Evolutionary conservation across 2,329 filamentous ascomycete species (phyloP).

Genomic region (Diaporthe velutina): DNA sequence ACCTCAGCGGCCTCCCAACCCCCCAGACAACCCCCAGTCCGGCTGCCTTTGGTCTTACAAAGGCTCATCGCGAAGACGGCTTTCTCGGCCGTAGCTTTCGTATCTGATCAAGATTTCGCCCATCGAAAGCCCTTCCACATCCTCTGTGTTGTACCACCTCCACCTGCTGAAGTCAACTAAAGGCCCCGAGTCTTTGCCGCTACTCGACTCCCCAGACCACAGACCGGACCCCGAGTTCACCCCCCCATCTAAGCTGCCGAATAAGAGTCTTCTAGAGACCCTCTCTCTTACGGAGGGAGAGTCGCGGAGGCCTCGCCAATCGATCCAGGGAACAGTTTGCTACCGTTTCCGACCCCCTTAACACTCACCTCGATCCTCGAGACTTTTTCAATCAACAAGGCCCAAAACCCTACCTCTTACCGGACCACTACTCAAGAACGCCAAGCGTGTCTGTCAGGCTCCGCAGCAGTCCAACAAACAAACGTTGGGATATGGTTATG

Average conservation of each 20-base stretch:
- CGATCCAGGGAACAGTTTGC: slow-evolving; percentile 89
- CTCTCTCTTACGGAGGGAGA: slow-evolving; percentile 99
- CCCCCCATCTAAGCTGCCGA: slow-evolving; percentile 92
- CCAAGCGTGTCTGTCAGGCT: slow-evolving; percentile 39
- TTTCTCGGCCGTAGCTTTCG: slow-evolving; percentile 71
- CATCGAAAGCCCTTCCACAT: slow-evolving; percentile 74
- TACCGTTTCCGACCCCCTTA: slow-evolving; percentile 98
- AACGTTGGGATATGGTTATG: slow-evolving; percentile 73
- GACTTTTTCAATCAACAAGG: slow-evolving; percentile 32
- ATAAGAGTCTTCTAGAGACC: slow-evolving; percentile 98
- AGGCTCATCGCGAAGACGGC: slow-evolving; percentile 73
- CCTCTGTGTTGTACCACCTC: slow-evolving; percentile 75
- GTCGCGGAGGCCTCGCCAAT: slow-evolving; percentile 98
- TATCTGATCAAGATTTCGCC: slow-evolving; percentile 79
- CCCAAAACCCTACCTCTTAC: not conserved
- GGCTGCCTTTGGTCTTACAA: slow-evolving; percentile 77
- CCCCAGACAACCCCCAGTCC: slow-evolving; percentile 22
- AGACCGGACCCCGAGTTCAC: slow-evolving; percentile 64
- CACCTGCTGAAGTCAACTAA: slow-evolving; percentile 63
- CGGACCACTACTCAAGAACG: not conserved
- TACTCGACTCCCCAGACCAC: slow-evolving; percentile 64
- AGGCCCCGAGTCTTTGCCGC: slow-evolving; percentile 59
- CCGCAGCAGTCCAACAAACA: slow-evolving; percentile 45
- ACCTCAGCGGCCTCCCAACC: slow-evolving; percentile 28
- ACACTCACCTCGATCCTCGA: slow-evolving; percentile 60